Percentiles rank a stretch among this genome's conserved stretches.
These are phyloP conservation scores for Cadophora gregata DNA, from an alignment of 2,329 filamentous ascomycete genomes.

Conservation along the genomic window DNA sequence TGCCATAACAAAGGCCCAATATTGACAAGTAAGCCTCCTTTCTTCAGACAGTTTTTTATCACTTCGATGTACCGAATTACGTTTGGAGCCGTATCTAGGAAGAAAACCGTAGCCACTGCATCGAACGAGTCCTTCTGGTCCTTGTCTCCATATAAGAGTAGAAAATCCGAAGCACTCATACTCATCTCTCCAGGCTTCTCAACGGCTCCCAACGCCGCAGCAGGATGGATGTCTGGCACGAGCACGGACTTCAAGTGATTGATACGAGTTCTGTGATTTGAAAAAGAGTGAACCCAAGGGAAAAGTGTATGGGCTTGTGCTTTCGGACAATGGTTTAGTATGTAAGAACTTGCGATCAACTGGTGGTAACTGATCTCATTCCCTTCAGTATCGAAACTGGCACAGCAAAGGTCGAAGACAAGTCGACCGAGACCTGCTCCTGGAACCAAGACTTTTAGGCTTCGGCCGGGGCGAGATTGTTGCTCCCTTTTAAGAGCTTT, in stretches of 20 bases:
- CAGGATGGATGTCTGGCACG: constrained; percentile 83
- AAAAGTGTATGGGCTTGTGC: constrained; percentile 74
- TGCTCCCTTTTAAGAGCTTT: constrained; percentile 63
- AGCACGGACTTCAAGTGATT: constrained; percentile 77
- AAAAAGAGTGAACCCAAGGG: constrained; percentile 88
- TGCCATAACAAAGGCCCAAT: constrained; percentile 94
- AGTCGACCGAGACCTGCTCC: constrained; percentile 88
- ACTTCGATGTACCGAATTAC: constrained; percentile 88
- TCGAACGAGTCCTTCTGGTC: constrained; percentile 71
- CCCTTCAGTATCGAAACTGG: constrained; percentile 79
- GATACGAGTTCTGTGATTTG: constrained; percentile 75
- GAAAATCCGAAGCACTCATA: constrained; percentile 93
- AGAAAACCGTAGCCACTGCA: constrained; percentile 89
- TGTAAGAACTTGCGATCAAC: constrained; percentile 81
- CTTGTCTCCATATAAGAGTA: constrained; percentile 77
- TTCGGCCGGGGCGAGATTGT: constrained; percentile 30
- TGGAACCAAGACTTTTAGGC: constrained; percentile 73
- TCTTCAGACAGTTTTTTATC: constrained; percentile 76
- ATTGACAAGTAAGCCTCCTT: constrained; percentile 85
- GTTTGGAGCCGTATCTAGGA: constrained; percentile 96
- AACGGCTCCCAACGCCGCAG: constrained; percentile 53
- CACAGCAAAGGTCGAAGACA: constrained; percentile 82
- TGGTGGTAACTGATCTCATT: constrained; percentile 98
- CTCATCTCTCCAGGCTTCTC: constrained; percentile 70
- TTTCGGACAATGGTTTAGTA: constrained; percentile 70